A percentile compares a stretch with the other conserved stretches of the same genome.
Conservation (phyloP, 805 yeast genomes). For the Metschnikowia aberdeeniae region DNA sequence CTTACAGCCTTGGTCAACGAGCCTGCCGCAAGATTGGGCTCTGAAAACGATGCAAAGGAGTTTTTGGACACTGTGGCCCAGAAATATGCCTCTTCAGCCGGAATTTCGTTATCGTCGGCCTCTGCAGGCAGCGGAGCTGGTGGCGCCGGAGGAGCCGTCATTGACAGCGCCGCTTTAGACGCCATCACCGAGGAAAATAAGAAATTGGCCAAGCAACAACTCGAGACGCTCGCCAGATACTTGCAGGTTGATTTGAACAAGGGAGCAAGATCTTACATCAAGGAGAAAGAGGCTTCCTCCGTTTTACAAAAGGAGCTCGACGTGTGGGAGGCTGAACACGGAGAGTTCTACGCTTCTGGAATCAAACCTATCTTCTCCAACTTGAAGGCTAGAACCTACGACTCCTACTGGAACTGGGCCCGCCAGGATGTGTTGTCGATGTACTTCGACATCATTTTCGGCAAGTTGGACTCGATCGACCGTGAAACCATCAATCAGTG, state of each 20-base stretch:
- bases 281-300: constrained; percentile 79
- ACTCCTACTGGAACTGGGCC: constrained; percentile 99
- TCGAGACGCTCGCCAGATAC: constrained; percentile 92
- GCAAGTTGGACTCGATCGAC: constrained; percentile 84
- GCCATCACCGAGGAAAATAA: constrained; percentile 69
- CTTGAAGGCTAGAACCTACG: constrained; percentile 91
- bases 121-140: constrained; percentile 50
- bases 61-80: constrained; percentile 79
- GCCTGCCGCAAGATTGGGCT: constrained; percentile 83
- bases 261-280: constrained; percentile 81
- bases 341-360: constrained; percentile 91
- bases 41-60: constrained; percentile 86
- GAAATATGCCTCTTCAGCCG: constrained; percentile 81
- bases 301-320: constrained; percentile 88
- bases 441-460: constrained; percentile 95
- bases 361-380: constrained; percentile 86
- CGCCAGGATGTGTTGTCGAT: constrained; percentile 92
- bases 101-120: constrained; percentile 70
- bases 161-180: constrained; percentile 94
- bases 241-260: constrained; percentile 86
- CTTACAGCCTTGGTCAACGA: constrained; percentile 81
- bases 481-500: constrained; percentile 96
- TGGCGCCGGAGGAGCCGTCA: constrained; percentile 76
- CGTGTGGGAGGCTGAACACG: constrained; percentile 76
- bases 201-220: constrained; percentile 66